Evolutionary conservation across 352 stramenopile genomes (phyloP), one percentile per base, ranked within the genome.

Genomic region (Pythium aristosporum): DNA sequence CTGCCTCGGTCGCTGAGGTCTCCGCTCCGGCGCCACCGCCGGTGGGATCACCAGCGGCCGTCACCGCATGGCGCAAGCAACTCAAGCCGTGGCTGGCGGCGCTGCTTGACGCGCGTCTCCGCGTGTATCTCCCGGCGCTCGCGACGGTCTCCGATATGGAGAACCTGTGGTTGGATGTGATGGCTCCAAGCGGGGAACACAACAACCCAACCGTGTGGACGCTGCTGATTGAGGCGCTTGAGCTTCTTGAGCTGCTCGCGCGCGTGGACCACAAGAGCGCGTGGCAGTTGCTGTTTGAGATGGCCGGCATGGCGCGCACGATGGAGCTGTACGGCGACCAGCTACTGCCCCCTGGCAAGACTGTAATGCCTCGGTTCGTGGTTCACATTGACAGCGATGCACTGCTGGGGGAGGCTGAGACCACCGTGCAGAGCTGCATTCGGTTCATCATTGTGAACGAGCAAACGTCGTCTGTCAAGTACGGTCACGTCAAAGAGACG

Each of bases 41-140:
- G 21, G 25, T 15, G 43, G 43, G n/a, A 30, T 30, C 43, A 13
- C 7, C n/a, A 21, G 21, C 13, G 36, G 5, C 36, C 7, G 32
- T 53, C 15, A 34, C 20, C 2, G 20, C 25, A 5, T 55, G 61
- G 39, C 30, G 52, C 21, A 41, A 41, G 43, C 43, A 57, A 30
- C 60, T 66, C n/a, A 61, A 56, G 21, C 61, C 61, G 11, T 67
- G 61, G 61, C 52, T 67, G n/a, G 18, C 37, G 25, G 61, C 52
- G 34, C 44, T 67, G 20, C 43, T 32, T 23, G 42, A 49, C 5
- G 51, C 51, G n/a, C 18, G 4, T 4, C 51, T 67, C 2, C 34
- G 5, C 0, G n/a, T 48, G 2, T 20, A 60, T 12, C 51, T 61
- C 10, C 52, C 52, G 21, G n/a, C 34, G 42, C 61, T 67, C 43